Conservation (phyloP, 345 rosid genomes). For the Rhizophora mangle region DNA sequence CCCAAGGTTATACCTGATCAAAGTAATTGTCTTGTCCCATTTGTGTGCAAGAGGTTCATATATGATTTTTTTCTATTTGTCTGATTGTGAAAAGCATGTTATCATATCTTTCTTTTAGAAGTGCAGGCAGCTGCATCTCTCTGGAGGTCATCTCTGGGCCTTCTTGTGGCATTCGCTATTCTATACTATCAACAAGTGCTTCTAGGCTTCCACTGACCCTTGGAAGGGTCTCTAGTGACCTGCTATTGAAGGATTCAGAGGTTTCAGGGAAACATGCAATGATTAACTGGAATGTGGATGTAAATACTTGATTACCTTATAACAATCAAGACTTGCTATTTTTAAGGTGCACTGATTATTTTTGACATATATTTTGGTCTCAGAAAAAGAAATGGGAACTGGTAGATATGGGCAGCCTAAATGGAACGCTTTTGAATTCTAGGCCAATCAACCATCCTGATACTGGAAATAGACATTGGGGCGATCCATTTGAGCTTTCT, state of each 20-base stretch:
- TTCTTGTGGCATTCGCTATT: conserved; percentile 56
- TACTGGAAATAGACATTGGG: conserved; percentile 71
- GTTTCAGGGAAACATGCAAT: conserved; percentile 97
- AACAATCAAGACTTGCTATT: conserved; percentile 17
- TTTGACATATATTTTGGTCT: conserved; percentile 25
- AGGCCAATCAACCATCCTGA: conserved; percentile 57
- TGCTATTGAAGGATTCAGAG: conserved; percentile 77
- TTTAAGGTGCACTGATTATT: conserved; percentile 19
- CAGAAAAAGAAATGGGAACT: conserved; percentile 95
- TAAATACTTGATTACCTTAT: conserved; percentile 29
- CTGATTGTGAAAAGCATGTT: conserved; percentile 41
- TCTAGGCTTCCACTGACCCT: conserved; percentile 76
- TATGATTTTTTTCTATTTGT: conserved; percentile 20
- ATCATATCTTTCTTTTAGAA: conserved; percentile 61
- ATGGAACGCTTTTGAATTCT: conserved; percentile 85
- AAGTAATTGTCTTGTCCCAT: conserved; percentile 57
- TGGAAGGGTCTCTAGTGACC: conserved; percentile 81
- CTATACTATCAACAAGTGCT: conserved; percentile 52
- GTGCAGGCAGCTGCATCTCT: conserved; percentile 91
- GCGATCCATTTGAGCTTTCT: conserved; percentile 70
- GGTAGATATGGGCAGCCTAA: conserved; percentile 93
- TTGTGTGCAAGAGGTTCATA: conserved; percentile 15
- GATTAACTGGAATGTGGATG: conserved; percentile 84
- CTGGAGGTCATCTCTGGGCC: conserved; percentile 94
- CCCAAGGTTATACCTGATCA: conserved; percentile 45